A percentile compares a stretch with the other conserved stretches of the same genome.
Evolutionary conservation across 768 basidiomycete species (phyloP).

Genomic region (Mycena latifolia): DNA sequence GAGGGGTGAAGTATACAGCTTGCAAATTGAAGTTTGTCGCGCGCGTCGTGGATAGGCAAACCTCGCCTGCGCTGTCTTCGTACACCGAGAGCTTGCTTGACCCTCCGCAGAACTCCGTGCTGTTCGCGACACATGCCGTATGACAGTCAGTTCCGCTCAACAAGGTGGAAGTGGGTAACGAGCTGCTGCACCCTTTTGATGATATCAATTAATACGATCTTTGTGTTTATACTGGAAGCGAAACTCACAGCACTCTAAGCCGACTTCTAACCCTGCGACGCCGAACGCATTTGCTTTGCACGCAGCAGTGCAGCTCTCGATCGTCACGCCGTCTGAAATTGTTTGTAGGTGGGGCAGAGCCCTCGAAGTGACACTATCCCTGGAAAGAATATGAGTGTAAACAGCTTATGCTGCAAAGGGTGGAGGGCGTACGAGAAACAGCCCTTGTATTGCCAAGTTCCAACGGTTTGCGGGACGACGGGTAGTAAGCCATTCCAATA

Average conservation of each 20-base stretch:
- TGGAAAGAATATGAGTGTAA: neutral
- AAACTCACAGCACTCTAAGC: conserved; percentile 47
- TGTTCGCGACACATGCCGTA: conserved; percentile 34
- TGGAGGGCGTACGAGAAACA: conserved; percentile 57
- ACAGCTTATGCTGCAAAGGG: neutral
- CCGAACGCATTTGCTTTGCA: conserved; percentile 54
- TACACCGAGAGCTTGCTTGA: too few relatives aligned
- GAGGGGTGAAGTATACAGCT: conserved; percentile 27
- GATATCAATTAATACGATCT: neutral
- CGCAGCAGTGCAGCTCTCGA: conserved; percentile 54
- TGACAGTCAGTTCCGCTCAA: conserved; percentile 25
- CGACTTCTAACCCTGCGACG: conserved; percentile 56
- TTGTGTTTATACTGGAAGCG: conserved; percentile 10
- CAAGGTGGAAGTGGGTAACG: conserved; percentile 17
- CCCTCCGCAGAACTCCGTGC: too few relatives aligned
- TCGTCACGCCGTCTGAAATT: conserved; percentile 46
- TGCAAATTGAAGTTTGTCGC: conserved; percentile 28
- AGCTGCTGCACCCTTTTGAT: conserved; percentile 22
- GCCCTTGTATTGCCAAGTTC: conserved; percentile 62
- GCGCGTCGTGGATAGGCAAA: conserved; percentile 15
- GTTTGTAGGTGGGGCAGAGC: conserved; percentile 32
- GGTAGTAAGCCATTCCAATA: conserved; percentile 59
- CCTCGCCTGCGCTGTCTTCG: conserved; percentile 18
- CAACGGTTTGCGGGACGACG: conserved; percentile 52
- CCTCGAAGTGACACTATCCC: conserved; percentile 19